phyloP scores from a whole-genome alignment of 2,329 filamentous ascomycete species.

The Pseudogymnoascus sp. region DNA sequence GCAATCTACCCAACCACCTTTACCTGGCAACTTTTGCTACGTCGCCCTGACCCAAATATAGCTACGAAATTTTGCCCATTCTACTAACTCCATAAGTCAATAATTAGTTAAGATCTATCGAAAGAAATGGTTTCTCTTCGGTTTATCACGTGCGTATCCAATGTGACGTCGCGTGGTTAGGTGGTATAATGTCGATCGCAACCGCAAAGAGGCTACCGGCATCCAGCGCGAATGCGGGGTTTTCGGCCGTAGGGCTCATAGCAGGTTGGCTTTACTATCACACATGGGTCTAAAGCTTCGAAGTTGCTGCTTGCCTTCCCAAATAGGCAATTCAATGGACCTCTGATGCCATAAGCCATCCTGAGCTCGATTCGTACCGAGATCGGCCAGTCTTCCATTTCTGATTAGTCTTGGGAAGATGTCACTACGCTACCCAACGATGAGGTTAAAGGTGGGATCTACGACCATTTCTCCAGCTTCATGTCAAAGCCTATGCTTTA shows the following conservation, averaged over 20 bases:
- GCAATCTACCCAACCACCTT: neutral
- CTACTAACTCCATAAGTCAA: neutral
- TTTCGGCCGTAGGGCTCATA: neutral
- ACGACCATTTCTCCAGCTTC: neutral
- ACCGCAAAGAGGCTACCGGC: neutral
- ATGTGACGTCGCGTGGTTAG: neutral
- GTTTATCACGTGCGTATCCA: neutral
- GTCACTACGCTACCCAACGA: neutral
- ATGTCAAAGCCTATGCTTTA: neutral
- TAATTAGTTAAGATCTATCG: neutral
- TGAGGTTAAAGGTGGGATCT: neutral
- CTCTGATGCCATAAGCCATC: neutral
- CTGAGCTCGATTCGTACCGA: neutral
- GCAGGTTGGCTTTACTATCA: neutral
- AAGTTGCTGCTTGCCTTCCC: neutral
- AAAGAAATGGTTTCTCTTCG: neutral
- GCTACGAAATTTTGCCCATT: no score
- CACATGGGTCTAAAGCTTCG: neutral
- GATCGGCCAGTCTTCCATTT: neutral
- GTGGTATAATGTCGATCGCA: slow-evolving; percentile 1
- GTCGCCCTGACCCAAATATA: neutral
- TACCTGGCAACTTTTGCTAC: neutral
- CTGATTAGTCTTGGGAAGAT: neutral
- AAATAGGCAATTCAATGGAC: neutral
- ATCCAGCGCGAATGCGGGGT: neutral